Conservation (phyloP, 2,329 filamentous ascomycete genomes). For the Zasmidium citrigriseum region DNA sequence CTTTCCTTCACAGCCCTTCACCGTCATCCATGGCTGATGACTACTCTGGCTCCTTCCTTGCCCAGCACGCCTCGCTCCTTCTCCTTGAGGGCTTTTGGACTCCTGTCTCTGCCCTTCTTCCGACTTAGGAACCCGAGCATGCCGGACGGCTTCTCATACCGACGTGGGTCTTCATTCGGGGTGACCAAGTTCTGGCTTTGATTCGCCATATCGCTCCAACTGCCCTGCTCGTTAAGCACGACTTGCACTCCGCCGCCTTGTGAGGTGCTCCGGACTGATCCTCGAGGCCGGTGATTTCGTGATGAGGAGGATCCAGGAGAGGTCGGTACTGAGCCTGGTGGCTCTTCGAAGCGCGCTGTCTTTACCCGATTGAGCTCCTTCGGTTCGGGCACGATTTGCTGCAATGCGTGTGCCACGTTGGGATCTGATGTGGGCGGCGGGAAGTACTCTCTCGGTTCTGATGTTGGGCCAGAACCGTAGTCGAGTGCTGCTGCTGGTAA, state of each 20-base stretch:
- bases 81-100: constrained; percentile 79
- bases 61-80: constrained; percentile 80
- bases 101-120: constrained; percentile 87
- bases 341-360: constrained; percentile 32
- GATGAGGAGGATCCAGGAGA: constrained; percentile 8
- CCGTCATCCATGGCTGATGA: constrained; percentile 38
- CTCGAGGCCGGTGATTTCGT: constrained; percentile 48
- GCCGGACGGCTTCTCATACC: constrained; percentile 60
- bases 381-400: constrained; percentile 11
- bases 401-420: constrained; percentile 3
- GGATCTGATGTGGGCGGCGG: constrained; percentile 22
- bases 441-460: constrained; percentile 28
- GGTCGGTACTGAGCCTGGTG: constrained; percentile 16
- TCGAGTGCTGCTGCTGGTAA: constrained; percentile 33
- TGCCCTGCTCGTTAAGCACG: constrained; percentile 83
- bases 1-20: not conserved
- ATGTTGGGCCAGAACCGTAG: constrained; percentile 15
- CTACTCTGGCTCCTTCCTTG: constrained; percentile 81
- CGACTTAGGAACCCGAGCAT: constrained; percentile 88
- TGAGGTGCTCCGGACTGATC: constrained; percentile 70
- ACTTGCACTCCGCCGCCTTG: constrained; percentile 86
- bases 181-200: constrained; percentile 71
- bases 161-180: constrained; percentile 51
- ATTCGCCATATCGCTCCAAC: constrained; percentile 87
- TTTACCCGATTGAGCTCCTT: constrained; percentile 23